Percentiles rank a stretch among this genome's conserved stretches.
These are phyloP conservation scores for Aspergillus campestris DNA, from an alignment of 495 filamentous ascomycete genomes.

Conservation along the genomic window DNA sequence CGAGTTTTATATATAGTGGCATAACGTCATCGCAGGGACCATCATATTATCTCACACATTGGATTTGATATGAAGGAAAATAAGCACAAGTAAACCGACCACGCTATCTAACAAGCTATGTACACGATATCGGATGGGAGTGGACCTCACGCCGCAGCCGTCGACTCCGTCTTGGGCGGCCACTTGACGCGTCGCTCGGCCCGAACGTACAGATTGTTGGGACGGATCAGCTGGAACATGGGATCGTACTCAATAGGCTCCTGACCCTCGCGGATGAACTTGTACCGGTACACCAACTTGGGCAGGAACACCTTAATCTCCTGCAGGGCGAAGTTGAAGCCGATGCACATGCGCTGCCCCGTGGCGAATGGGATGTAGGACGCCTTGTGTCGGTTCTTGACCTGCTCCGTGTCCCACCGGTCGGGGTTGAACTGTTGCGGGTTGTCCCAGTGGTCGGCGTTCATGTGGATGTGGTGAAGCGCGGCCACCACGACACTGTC, in stretches of 20 bases:
- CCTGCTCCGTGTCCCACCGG: slow-evolving; percentile 43
- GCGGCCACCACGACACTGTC: slow-evolving; percentile 40
- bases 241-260: slow-evolving; percentile 47
- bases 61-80: no score
- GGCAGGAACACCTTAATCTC: slow-evolving; percentile 45
- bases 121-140: no score
- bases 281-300: slow-evolving; percentile 45
- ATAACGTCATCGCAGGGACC: no score
- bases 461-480: slow-evolving; percentile 45
- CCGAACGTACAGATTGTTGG: slow-evolving; percentile 46
- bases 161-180: slow-evolving; percentile 19
- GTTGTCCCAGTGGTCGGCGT: slow-evolving; percentile 43
- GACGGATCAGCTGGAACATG: slow-evolving; percentile 45
- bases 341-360: slow-evolving; percentile 45
- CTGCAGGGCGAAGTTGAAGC: slow-evolving; percentile 49
- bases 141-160: no score
- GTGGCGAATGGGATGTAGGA: slow-evolving; percentile 46
- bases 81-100: no score
- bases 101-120: no score
- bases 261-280: slow-evolving; percentile 35
- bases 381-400: slow-evolving; percentile 34
- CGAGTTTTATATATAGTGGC: no score
- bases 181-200: slow-evolving; percentile 38
- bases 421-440: slow-evolving; percentile 45
- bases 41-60: no score